Conservation (phyloP, 2,329 filamentous ascomycete genomes). For the Botrytis pseudocinerea region DNA sequence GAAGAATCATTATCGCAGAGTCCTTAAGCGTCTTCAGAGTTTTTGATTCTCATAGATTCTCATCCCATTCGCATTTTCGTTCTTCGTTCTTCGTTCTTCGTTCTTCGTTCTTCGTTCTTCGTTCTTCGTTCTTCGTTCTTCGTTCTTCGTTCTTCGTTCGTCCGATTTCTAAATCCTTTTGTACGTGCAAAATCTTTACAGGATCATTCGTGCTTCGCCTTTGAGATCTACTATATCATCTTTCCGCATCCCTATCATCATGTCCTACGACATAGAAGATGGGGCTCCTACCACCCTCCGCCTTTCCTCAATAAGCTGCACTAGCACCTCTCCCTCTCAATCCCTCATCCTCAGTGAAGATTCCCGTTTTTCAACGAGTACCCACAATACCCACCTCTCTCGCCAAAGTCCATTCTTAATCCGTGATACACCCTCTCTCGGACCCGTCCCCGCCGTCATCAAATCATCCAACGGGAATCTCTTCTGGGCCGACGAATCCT, state of each 20-base stretch:
- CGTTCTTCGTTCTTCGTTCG: not conserved
- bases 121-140: not conserved
- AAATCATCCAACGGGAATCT: constrained; percentile 34
- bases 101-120: not conserved
- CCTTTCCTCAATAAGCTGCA: not conserved
- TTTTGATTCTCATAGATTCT: not conserved
- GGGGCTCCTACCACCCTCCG: not conserved
- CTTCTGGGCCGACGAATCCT: constrained; percentile 35
- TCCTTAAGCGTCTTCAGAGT: not conserved
- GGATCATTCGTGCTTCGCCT: not conserved
- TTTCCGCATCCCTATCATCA: not conserved
- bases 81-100: not conserved
- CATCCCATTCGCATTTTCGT: not conserved
- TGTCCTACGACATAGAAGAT: constrained; percentile 4
- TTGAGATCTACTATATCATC: not conserved
- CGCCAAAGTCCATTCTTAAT: too few relatives aligned
- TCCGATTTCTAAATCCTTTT: not conserved
- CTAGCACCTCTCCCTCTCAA: not conserved
- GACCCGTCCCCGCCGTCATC: constrained; percentile 32
- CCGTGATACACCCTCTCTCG: not conserved
- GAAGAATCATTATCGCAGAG: not conserved
- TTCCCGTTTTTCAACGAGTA: not conserved
- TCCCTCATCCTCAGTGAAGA: not conserved
- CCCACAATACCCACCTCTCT: not conserved
- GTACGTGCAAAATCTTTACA: not conserved